Base-by-base conservation (phyloP, 2,329 filamentous ascomycete genomes). In the Colletotrichum kahawae region DNA sequence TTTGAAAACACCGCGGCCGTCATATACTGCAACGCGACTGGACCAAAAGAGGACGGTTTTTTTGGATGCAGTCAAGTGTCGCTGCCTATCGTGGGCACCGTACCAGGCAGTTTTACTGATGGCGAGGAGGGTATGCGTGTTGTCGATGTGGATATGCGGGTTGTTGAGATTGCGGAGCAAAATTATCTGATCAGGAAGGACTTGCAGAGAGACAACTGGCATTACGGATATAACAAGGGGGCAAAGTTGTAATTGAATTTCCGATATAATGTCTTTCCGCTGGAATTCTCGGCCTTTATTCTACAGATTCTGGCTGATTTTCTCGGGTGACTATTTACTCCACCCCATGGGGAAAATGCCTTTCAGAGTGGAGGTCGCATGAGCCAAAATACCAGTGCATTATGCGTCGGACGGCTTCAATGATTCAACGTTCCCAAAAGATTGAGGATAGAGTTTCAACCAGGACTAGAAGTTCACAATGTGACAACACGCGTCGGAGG, bases 1-100 rank as follows among this genome's bases (percentile, higher is more conserved):
- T 92, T 90, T 80, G 90, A 92, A 79, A 91, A 91, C 78, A 91
- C 89, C 3, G 90, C 89, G 77, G 88, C 87, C 4, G 83, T 92
- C 59, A 82, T 91, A 0, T 92, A 91, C 80, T 87, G 86, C 10
- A 92, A 91, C 79, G 89, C 88, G 1, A 90, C 89, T 12, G 89
- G 88, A 0, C 88, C 87, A 5, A 81, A 84, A 5, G 87, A 84
- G 43, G 86, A 85, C 16, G 70, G 74, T 21, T 91, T 89, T 81
- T 86, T 87, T 10, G 90, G 90, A 1, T 79, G 90, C 14, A 90
- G 88, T 33, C 89, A 91, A 78, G 87, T 91, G 4, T 84, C 87
- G 4, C 84, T 91, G 5, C 90, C 90, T 0, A 91, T 90, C 77
- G 83, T 88, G 18, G 90, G 90, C 0, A 82, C 87, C 0, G 68